phyloP scores from a whole-genome alignment of 2,329 filamentous ascomycete genomes.

The Ophiognomonia clavigignenti-juglandacearum region DNA sequence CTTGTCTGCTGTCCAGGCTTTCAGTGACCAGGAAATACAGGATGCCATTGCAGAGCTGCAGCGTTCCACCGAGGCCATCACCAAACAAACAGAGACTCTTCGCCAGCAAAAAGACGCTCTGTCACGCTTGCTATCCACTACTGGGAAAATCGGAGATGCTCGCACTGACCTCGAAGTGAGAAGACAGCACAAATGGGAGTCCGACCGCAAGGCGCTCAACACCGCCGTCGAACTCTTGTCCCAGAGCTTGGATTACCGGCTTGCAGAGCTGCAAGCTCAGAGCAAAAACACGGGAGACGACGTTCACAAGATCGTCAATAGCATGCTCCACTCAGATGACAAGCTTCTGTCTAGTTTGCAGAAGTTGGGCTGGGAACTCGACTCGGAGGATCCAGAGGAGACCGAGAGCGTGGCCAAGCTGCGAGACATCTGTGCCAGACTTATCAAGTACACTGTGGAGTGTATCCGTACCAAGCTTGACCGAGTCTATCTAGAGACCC shows the following conservation, averaged over 20 bases:
- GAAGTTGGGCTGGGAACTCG: conserved; percentile 59
- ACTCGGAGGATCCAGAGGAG: conserved; percentile 46
- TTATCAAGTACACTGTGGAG: conserved; percentile 55
- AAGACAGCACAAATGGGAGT: conserved; percentile 33
- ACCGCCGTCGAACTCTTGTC: conserved; percentile 43
- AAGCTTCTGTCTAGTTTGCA: conserved; percentile 60
- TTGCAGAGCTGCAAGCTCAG: conserved; percentile 48
- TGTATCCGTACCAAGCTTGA: conserved; percentile 50
- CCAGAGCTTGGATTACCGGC: conserved; percentile 39
- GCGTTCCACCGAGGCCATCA: conserved; percentile 58
- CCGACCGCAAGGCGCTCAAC: conserved; percentile 35
- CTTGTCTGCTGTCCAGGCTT: conserved; percentile 41
- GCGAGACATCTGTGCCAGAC: conserved; percentile 52
- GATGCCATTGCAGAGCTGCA: conserved; percentile 60
- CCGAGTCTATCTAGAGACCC: conserved; percentile 47
- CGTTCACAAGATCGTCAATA: conserved; percentile 44
- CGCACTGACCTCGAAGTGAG: conserved; percentile 30
- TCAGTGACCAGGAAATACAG: conserved; percentile 56
- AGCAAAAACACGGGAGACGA: conserved; percentile 36
- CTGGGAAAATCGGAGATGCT: conserved; percentile 28
- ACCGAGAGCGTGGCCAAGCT: conserved; percentile 50
- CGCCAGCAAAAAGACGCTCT: conserved; percentile 59
- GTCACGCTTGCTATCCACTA: conserved; percentile 43
- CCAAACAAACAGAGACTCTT: conserved; percentile 58
- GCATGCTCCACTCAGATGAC: conserved; percentile 56